Evolutionary conservation across 257 asterid genomes (phyloP), one percentile per base, ranked within the genome.

Genomic region (Jasminum sambac): DNA sequence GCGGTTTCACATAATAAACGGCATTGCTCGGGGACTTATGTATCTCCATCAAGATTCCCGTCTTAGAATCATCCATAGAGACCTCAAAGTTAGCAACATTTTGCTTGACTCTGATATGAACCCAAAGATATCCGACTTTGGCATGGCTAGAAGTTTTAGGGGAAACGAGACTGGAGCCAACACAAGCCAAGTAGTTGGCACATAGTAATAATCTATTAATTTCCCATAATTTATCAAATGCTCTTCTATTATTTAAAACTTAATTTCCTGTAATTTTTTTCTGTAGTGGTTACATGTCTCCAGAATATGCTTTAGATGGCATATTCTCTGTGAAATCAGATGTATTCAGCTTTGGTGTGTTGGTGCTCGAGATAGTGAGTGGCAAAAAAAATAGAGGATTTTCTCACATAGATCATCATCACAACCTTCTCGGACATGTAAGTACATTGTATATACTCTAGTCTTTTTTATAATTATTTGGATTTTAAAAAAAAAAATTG

Each of bases 101-200:
- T 30, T 30, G 36, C 36, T 30, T 4, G 36, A 30, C 36, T 30
- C 38, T 8, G 77, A 82, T 5, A 71, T 83, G 77, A 76, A 81
- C 63, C 90, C 94, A 0, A 87, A 83, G 76, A 87, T 85, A 68
- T 85, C 94, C 14, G 86, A 87, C 48, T 87, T 85, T 64, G 88
- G 95, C 11, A 58, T 79, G 30, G 89, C 89, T 4, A 80, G 80
- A 71, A 76, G 63, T 39, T 78, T 78, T 5, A 84, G 36, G 75
- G 86, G 80, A 37, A 68, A 80, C 21, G 88, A 85, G 67, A 83
- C 78, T 4, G 82, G 67, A 70, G 87, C 66, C 12, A 72, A 50
- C 24, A 72, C 76, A 19, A 44, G 57, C 9, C 36, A 65, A 50
- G 70, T 72, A 21, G 59, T 72, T 23, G 76, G 76, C 14, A 72